These are phyloP conservation scores for Rhizopogon sp. DNA, from an alignment of 768 basidiomycete genomes.

Conservation along the genomic window DNA sequence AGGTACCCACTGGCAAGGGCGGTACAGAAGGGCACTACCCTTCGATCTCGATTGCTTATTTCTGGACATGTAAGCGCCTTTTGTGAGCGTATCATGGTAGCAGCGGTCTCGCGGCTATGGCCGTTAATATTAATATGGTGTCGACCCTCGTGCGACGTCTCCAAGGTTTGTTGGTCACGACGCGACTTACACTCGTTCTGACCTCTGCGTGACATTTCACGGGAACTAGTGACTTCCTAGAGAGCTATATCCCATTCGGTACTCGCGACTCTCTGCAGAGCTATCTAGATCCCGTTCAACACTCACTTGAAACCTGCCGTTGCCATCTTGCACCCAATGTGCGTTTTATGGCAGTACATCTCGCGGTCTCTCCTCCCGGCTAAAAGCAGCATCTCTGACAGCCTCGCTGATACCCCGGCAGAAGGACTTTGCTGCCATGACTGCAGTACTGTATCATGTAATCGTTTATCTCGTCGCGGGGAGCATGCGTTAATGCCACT, in stretches of 20 bases:
- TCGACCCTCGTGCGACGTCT: conserved; percentile 7
- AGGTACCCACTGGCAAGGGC: too few relatives aligned
- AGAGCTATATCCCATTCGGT: not conserved
- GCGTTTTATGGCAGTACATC: too few relatives aligned
- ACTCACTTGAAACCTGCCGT: conserved; percentile 10
- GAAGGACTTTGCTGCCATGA: too few relatives aligned
- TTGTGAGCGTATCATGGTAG: conserved; percentile 1
- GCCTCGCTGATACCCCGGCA: too few relatives aligned
- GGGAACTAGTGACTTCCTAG: too few relatives aligned
- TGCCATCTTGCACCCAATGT: conserved; percentile 9
- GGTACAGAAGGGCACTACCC: not conserved
- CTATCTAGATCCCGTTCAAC: conserved; percentile 12
- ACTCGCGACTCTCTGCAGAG: conserved; percentile 25
- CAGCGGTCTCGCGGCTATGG: not conserved
- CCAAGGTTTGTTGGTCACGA: conserved; percentile 17
- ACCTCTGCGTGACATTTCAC: conserved; percentile 19
- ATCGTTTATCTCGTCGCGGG: too few relatives aligned
- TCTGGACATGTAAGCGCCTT: conserved; percentile 2
- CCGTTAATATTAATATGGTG: not conserved
- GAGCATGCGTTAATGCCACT: too few relatives aligned
- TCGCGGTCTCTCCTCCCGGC: too few relatives aligned
- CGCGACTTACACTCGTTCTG: conserved; percentile 11
- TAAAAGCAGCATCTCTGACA: too few relatives aligned
- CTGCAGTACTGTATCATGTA: too few relatives aligned
- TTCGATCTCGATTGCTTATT: not conserved